Percentiles rank a stretch among this genome's conserved stretches.
phyloP scores from a whole-genome alignment of 2,329 filamentous ascomycete species.

The Metarhizium brunneum region DNA sequence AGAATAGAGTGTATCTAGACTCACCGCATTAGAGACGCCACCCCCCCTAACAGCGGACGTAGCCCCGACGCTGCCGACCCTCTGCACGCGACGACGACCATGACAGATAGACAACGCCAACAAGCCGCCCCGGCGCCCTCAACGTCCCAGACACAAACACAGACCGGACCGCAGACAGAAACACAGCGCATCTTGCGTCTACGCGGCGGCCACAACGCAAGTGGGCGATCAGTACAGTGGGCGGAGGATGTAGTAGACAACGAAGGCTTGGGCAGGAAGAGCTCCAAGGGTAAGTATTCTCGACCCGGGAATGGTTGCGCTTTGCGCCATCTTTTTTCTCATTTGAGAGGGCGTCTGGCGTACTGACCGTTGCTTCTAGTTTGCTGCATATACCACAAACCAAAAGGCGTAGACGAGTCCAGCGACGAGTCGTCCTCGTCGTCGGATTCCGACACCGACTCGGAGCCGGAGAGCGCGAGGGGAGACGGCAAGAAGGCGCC shows the following conservation, averaged over 20 bases:
- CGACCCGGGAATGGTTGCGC: no score
- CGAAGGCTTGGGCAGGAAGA: conserved; percentile 88
- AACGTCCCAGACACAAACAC: conserved; percentile 18
- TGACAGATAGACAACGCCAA: not conserved
- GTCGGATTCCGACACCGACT: conserved; percentile 44
- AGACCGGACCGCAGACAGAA: conserved; percentile 11
- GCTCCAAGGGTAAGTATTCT: conserved; percentile 64
- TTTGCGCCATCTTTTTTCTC: not conserved
- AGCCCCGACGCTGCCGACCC: conserved; percentile 20
- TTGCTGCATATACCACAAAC: conserved; percentile 97
- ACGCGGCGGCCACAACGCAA: conserved; percentile 36
- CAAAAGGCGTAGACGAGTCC: conserved; percentile 73
- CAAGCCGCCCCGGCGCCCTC: conserved; percentile 12
- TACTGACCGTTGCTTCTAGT: conserved; percentile 40
- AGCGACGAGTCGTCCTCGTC: conserved; percentile 57
- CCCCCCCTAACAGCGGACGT: no score
- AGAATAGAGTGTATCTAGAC: no score
- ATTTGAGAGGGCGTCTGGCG: not conserved
- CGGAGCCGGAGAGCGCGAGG: conserved; percentile 30
- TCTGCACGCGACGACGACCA: not conserved
- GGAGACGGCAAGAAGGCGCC: conserved; percentile 20
- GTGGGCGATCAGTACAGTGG: conserved; percentile 70
- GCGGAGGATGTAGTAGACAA: conserved; percentile 91
- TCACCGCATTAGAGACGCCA: no score
- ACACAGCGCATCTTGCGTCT: conserved; percentile 38